These are phyloP conservation scores for Durotheca rogersii DNA, from an alignment of 495 filamentous ascomycete genomes.

Conservation along the genomic window DNA sequence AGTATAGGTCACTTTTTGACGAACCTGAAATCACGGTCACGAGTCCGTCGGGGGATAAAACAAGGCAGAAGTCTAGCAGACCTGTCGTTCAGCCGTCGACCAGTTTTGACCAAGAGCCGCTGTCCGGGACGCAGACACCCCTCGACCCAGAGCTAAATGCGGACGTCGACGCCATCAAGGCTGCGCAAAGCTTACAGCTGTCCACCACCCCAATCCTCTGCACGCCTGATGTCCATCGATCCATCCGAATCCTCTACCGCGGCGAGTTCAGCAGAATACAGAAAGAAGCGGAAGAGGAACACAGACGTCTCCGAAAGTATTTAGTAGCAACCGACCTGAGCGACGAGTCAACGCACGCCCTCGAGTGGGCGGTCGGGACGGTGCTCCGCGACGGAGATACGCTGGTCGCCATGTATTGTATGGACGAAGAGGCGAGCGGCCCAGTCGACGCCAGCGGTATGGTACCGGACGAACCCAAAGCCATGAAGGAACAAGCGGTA, in stretches of 20 bases:
- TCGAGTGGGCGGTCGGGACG: slow-evolving; percentile 96
- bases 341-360: slow-evolving; percentile 87
- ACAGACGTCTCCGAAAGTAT: slow-evolving; percentile 79
- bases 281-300: slow-evolving; percentile 70
- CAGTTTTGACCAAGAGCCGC: slow-evolving; percentile 67
- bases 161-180: slow-evolving; percentile 77
- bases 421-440: slow-evolving; percentile 78
- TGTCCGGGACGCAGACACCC: slow-evolving; percentile 72
- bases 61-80: slow-evolving; percentile 51
- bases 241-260: slow-evolving; percentile 82
- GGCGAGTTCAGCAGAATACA: slow-evolving; percentile 77
- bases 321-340: slow-evolving; percentile 90
- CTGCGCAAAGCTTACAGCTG: slow-evolving; percentile 80
- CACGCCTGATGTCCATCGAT: slow-evolving; percentile 72
- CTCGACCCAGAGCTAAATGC: slow-evolving; percentile 84
- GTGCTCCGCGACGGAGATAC: slow-evolving; percentile 96
- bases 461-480: slow-evolving; percentile 54
- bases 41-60: slow-evolving; percentile 57
- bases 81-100: slow-evolving; percentile 76
- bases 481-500: slow-evolving; percentile 69
- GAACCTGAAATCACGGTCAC: slow-evolving; percentile 66
- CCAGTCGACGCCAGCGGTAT: slow-evolving; percentile 30
- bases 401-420: slow-evolving; percentile 83
- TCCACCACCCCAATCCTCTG: slow-evolving; percentile 74
- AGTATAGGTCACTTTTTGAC: slow-evolving; percentile 57